phyloP scores from a whole-genome alignment of 306 rosid species.

The Amphicarpaea edgeworthii region DNA sequence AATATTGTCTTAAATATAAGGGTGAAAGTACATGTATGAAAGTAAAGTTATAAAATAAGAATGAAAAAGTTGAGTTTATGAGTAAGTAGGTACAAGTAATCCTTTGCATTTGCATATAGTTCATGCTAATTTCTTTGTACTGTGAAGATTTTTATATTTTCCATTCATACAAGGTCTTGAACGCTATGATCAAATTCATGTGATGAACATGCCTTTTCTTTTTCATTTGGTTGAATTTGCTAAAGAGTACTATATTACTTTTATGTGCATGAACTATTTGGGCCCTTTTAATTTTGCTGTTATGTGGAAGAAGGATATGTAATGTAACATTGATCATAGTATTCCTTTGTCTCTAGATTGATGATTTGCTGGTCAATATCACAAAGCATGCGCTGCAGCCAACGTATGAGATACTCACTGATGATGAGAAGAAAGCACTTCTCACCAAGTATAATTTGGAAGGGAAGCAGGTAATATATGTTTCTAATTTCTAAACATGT shows the following conservation, averaged over 20 bases:
- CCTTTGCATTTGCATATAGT: not conserved
- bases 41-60: too few relatives aligned
- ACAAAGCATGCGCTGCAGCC: conserved; percentile 59
- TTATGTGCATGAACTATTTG: not conserved
- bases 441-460: conserved; percentile 49
- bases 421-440: conserved; percentile 51
- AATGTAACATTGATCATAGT: conserved; percentile 28
- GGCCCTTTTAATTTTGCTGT: not conserved
- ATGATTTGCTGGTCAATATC: conserved; percentile 58
- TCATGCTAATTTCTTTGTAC: not conserved
- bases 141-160: not conserved
- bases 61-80: too few relatives aligned
- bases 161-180: not conserved
- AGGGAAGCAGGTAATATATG: conserved; percentile 54
- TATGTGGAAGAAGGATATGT: too few relatives aligned
- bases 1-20: too few relatives aligned
- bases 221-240: not conserved
- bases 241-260: not conserved
- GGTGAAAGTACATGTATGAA: too few relatives aligned
- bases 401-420: conserved; percentile 52
- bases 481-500: not conserved
- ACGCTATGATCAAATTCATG: not conserved
- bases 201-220: not conserved
- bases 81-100: too few relatives aligned
- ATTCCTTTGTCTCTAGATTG: conserved; percentile 43